These are phyloP conservation scores for Coprinellus micaceus DNA, from an alignment of 768 basidiomycete genomes.

Conservation along the genomic window DNA sequence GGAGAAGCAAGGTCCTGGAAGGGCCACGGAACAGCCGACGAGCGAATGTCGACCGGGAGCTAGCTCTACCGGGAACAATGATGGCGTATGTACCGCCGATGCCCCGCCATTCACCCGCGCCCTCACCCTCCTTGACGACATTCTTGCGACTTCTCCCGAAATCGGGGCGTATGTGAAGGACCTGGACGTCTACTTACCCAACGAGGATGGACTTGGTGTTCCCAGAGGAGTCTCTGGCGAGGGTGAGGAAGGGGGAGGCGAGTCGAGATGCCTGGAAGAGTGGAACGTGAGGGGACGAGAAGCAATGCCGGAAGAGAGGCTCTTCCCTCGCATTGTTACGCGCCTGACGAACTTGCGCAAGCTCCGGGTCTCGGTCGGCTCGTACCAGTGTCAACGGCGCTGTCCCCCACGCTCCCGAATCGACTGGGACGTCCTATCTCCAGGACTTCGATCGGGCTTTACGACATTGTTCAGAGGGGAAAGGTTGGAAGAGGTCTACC, in stretches of 20 bases:
- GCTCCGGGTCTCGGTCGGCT: neutral
- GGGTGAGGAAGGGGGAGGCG: neutral
- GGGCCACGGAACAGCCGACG: neutral
- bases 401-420: neutral
- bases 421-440: neutral
- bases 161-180: neutral
- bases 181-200: neutral
- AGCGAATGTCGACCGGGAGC: neutral
- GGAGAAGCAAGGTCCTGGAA: neutral
- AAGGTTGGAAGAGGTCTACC: neutral
- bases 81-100: neutral
- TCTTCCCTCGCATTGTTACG: neutral
- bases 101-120: neutral
- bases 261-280: neutral
- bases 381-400: neutral
- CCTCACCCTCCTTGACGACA: neutral
- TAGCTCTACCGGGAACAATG: neutral
- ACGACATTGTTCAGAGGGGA: neutral
- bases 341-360: neutral
- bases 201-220: neutral
- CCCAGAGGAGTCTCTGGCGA: neutral
- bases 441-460: neutral
- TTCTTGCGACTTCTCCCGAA: neutral
- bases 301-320: neutral
- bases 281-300: neutral